Conservation (phyloP, 2,329 filamentous ascomycete genomes). For the Decorospora gaudefroyi region DNA sequence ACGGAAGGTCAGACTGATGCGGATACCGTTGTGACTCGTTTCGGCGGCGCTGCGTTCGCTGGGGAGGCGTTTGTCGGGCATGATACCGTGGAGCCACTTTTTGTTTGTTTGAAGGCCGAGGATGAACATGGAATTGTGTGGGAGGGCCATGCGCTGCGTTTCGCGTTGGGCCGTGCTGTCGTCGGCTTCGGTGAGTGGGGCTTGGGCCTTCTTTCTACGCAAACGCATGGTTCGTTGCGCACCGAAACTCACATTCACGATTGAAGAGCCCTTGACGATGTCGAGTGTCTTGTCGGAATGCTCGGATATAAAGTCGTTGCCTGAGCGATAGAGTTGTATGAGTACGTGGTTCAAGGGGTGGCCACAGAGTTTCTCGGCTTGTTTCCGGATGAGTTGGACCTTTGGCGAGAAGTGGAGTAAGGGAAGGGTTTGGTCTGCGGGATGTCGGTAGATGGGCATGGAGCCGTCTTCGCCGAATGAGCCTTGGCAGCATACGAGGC, state of each 20-base stretch:
- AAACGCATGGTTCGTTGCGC: constrained; percentile 89
- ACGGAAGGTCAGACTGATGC: constrained; percentile 91
- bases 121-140: constrained; percentile 86
- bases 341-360: constrained; percentile 88
- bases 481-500: constrained; percentile 89
- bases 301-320: constrained; percentile 90
- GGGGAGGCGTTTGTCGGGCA: constrained; percentile 75
- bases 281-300: constrained; percentile 97
- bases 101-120: constrained; percentile 82
- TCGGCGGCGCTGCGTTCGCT: constrained; percentile 72
- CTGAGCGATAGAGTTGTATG: constrained; percentile 89
- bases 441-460: constrained; percentile 92
- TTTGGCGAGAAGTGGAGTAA: constrained; percentile 74
- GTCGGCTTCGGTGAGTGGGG: constrained; percentile 12
- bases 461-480: constrained; percentile 68
- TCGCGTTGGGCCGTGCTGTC: constrained; percentile 51
- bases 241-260: constrained; percentile 93
- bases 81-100: constrained; percentile 90
- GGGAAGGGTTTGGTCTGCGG: constrained; percentile 82
- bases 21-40: constrained; percentile 70
- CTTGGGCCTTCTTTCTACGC: constrained; percentile 70
- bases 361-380: constrained; percentile 72
- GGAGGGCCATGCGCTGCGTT: constrained; percentile 71
- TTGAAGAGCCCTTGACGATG: constrained; percentile 76
- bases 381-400: constrained; percentile 68